Percentiles rank a stretch among this genome's conserved stretches.
These are phyloP conservation scores for Zanthoxylum bungeanum DNA, from an alignment of 345 rosid genomes.

Conservation along the genomic window DNA sequence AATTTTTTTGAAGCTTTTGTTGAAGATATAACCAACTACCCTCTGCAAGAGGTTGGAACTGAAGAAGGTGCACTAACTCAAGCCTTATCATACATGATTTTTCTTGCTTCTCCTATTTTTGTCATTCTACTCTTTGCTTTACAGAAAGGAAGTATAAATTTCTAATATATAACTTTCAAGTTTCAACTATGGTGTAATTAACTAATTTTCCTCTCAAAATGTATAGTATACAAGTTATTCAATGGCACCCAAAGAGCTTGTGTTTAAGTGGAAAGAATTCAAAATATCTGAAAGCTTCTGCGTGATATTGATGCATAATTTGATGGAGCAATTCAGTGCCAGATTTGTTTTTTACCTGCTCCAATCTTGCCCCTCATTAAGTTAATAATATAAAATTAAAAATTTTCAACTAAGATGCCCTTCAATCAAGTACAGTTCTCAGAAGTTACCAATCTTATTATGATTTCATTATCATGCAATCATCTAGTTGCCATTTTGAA, in stretches of 20 bases:
- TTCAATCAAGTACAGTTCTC: no score
- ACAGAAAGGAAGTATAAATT: constrained; percentile 41
- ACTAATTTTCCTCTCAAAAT: not conserved
- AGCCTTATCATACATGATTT: constrained; percentile 58
- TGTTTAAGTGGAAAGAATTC: not conserved
- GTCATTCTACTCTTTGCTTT: constrained; percentile 49
- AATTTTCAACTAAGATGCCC: no score
- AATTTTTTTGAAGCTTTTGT: constrained; percentile 74
- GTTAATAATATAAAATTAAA: no score
- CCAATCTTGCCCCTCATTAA: no score
- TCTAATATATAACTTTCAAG: constrained; percentile 13
- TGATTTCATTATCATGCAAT: no score
- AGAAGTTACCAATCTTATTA: no score
- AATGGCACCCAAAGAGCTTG: not conserved
- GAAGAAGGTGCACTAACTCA: constrained; percentile 42
- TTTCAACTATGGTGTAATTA: not conserved
- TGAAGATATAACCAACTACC: constrained; percentile 41
- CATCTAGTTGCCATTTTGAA: no score
- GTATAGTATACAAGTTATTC: constrained; percentile 6
- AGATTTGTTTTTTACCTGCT: no score
- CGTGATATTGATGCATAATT: no score
- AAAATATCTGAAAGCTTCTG: no score
- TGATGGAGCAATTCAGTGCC: no score
- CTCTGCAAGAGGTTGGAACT: constrained; percentile 28
- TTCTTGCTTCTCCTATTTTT: constrained; percentile 66